Evolutionary conservation across 345 rosid species (phyloP).

Genomic region (Punica granatum): DNA sequence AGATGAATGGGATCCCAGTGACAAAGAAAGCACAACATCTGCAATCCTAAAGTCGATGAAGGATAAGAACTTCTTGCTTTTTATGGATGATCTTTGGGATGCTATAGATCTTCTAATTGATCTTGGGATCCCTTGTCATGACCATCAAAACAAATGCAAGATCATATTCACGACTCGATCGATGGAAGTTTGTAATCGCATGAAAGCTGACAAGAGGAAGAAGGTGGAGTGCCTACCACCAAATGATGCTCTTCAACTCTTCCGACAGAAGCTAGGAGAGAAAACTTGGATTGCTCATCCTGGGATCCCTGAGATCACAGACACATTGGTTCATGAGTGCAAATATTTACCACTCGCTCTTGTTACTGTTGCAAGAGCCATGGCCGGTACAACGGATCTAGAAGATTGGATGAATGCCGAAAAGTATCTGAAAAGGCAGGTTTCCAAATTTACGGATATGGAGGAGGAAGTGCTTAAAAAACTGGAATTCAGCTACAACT

Average conservation of each 20-base stretch:
- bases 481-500: conserved; percentile 18
- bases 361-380: conserved; percentile 12
- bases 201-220: not conserved
- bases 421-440: not conserved
- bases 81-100: conserved; percentile 19
- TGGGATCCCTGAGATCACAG: conserved; percentile 1
- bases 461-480: conserved; percentile 1
- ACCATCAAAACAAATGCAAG: conserved; percentile 4
- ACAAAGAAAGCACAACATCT: not conserved
- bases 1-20: conserved; percentile 5
- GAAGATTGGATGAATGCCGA: conserved; percentile 10
- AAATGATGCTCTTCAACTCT: too few species aligned
- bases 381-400: conserved; percentile 5
- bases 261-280: conserved; percentile 8
- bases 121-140: not conserved
- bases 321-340: conserved; percentile 1
- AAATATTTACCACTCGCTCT: conserved; percentile 13
- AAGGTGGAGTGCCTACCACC: conserved; percentile 9
- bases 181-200: conserved; percentile 2
- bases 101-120: not conserved
- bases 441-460: conserved; percentile 3
- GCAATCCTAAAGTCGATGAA: not conserved
- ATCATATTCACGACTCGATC: too few species aligned
- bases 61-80: conserved; percentile 10
- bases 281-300: not conserved